These are phyloP conservation scores for Mrakia gelida DNA, from an alignment of 768 basidiomycete genomes.

Conservation along the genomic window DNA sequence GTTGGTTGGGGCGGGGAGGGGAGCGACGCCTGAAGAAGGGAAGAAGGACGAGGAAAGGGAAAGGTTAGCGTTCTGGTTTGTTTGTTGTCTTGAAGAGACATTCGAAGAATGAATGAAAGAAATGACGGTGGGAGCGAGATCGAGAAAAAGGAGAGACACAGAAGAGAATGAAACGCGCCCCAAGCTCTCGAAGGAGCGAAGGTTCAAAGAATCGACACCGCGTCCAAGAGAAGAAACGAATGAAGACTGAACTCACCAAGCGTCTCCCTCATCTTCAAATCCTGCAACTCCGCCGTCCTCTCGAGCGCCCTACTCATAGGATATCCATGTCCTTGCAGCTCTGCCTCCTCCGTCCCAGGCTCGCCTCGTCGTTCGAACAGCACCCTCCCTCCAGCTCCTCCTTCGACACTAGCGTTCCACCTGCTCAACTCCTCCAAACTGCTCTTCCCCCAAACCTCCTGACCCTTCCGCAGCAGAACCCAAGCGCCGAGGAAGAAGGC, in stretches of 20 bases:
- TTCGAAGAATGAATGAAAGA: neutral
- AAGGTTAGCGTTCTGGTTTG: neutral
- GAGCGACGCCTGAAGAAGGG: neutral
- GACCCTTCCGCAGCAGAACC: neutral
- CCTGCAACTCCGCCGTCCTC: conserved; percentile 3
- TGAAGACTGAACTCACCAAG: neutral
- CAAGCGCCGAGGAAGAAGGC: neutral
- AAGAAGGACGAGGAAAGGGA: neutral
- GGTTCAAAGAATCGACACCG: neutral
- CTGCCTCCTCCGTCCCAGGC: neutral
- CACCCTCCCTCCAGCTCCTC: too few relatives aligned
- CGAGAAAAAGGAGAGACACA: too few relatives aligned
- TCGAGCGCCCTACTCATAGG: conserved; percentile 17
- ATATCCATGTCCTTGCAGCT: neutral
- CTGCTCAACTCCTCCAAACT: neutral
- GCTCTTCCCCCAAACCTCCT: neutral
- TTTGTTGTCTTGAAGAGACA: neutral
- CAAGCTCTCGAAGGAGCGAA: neutral
- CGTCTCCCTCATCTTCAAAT: neutral
- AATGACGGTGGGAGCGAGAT: too few relatives aligned
- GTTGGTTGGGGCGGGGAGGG: neutral
- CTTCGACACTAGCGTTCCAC: neutral
- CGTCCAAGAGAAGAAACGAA: too few relatives aligned
- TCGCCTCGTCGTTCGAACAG: neutral
- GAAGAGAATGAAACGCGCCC: too few relatives aligned